A percentile compares a stretch with the other conserved stretches of the same genome.
Evolutionary conservation across 2,329 filamentous ascomycete genomes (phyloP).

Genomic region (Zarea fungicola): DNA sequence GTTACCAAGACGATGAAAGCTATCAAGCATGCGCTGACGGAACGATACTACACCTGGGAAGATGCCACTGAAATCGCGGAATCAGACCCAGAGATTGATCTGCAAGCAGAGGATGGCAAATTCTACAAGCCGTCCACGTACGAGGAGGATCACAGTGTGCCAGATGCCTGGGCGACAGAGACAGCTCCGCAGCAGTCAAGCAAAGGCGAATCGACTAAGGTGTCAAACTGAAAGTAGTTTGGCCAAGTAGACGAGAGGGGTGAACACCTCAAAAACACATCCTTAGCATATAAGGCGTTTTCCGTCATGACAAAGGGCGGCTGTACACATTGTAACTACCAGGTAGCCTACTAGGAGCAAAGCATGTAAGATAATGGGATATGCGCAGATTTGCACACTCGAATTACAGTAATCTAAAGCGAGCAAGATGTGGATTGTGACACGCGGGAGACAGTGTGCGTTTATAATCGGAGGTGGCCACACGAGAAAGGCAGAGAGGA

Average conservation of each 20-base stretch:
- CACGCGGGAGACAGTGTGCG: too few relatives aligned
- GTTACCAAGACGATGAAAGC: slow-evolving; percentile 70
- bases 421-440: too few relatives aligned
- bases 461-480: too few relatives aligned
- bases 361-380: slow-evolving; percentile 5
- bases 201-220: slow-evolving; percentile 8
- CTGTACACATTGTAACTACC: slow-evolving; percentile 10
- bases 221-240: slow-evolving; percentile 4
- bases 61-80: slow-evolving; percentile 64
- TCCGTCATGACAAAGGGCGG: background rate
- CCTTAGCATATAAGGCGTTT: background rate
- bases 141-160: slow-evolving; percentile 27
- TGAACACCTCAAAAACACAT: background rate
- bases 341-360: background rate
- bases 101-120: slow-evolving; percentile 41
- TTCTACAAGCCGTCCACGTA: slow-evolving; percentile 44
- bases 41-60: slow-evolving; percentile 84
- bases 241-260: background rate
- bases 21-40: slow-evolving; percentile 81
- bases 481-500: too few relatives aligned
- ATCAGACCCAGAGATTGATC: slow-evolving; percentile 61
- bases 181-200: slow-evolving; percentile 13
- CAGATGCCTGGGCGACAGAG: slow-evolving; percentile 21
- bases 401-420: slow-evolving; percentile 9
- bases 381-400: slow-evolving; percentile 1